Percentiles rank a stretch among this genome's conserved stretches.
Conservation (phyloP, 1,284 basidiomycete genomes). For the Cryptococcus depauperatus region DNA sequence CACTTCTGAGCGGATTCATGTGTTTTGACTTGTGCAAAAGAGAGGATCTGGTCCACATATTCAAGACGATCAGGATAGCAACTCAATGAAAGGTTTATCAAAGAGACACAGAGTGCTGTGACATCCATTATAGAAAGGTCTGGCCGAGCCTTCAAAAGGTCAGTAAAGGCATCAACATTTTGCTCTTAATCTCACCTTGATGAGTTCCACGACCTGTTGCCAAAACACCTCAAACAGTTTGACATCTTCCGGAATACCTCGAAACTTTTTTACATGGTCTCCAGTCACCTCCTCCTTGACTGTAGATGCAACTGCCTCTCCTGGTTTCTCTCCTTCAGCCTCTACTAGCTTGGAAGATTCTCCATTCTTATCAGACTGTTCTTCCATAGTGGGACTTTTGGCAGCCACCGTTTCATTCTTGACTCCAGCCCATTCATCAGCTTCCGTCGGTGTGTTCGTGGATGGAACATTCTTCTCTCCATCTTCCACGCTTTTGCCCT, state of each 20-base stretch:
- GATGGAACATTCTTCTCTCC: conserved; percentile 13
- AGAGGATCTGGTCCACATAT: conserved; percentile 88
- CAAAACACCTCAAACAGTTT: conserved; percentile 94
- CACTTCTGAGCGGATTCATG: conserved; percentile 72
- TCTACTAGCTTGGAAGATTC: conserved; percentile 8
- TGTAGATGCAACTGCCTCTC: conserved; percentile 1
- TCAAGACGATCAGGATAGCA: conserved; percentile 91
- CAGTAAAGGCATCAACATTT: conserved; percentile 1
- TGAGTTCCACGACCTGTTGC: conserved; percentile 93
- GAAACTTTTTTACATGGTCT: conserved; percentile 50
- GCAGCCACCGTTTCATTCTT: conserved; percentile 14
- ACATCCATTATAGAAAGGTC: conserved; percentile 92
- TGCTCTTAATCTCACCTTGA: conserved; percentile 58
- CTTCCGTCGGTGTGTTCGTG: conserved; percentile 32
- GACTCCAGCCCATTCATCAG: conserved; percentile 25
- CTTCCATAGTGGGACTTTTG: conserved; percentile 2
- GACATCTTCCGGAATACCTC: conserved; percentile 86
- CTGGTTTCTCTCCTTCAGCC: conserved; percentile 15
- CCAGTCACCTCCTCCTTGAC: conserved; percentile 13
- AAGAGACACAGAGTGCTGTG: conserved; percentile 83
- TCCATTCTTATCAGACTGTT: conserved; percentile 11
- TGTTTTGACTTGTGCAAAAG: conserved; percentile 76
- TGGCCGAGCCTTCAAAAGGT: conserved; percentile 65
- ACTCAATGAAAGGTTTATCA: conserved; percentile 84
- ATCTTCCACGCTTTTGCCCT: conserved; percentile 45